Conservation (phyloP, 2,329 filamentous ascomycete species). For the Penicillium thymicola region DNA sequence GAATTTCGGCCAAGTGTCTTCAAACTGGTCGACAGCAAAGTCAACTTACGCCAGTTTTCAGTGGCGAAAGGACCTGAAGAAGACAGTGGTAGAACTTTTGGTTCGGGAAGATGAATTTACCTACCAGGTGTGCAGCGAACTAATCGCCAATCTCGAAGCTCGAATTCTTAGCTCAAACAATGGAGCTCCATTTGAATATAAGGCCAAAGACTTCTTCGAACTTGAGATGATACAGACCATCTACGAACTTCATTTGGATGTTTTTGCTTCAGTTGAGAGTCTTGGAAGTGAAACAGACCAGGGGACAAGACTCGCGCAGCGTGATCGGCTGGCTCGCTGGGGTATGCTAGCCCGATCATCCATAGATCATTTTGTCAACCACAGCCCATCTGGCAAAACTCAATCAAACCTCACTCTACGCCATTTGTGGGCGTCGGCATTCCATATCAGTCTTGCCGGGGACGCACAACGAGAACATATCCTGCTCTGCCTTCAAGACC, state of each 20-base stretch:
- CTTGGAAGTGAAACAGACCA: constrained; percentile 55
- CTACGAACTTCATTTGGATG: constrained; percentile 66
- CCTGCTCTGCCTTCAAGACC: constrained; percentile 60
- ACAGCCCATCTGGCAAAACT: constrained; percentile 27
- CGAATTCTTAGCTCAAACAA: constrained; percentile 24
- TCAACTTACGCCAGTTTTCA: constrained; percentile 53
- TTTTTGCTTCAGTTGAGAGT: constrained; percentile 61
- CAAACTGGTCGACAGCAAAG: constrained; percentile 21
- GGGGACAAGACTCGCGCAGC: constrained; percentile 52
- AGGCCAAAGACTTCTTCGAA: constrained; percentile 33
- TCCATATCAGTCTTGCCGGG: constrained; percentile 57
- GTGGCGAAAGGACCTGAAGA: constrained; percentile 57
- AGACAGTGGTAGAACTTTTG: constrained; percentile 52
- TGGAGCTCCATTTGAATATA: constrained; percentile 26
- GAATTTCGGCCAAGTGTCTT: constrained; percentile 22
- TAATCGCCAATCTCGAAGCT: constrained; percentile 29
- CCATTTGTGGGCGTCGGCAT: constrained; percentile 65
- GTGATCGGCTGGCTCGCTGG: constrained; percentile 61
- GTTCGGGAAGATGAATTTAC: constrained; percentile 55
- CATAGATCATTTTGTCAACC: constrained; percentile 44
- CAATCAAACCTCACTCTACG: constrained; percentile 52
- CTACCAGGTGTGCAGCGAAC: constrained; percentile 41
- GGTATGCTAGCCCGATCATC: constrained; percentile 54
- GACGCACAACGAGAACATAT: constrained; percentile 58
- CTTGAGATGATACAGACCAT: constrained; percentile 58